Percentiles rank a stretch among this genome's conserved stretches.
Conservation (phyloP, 169 alveolate genomes). For the Eimeria brunetti region DNA sequence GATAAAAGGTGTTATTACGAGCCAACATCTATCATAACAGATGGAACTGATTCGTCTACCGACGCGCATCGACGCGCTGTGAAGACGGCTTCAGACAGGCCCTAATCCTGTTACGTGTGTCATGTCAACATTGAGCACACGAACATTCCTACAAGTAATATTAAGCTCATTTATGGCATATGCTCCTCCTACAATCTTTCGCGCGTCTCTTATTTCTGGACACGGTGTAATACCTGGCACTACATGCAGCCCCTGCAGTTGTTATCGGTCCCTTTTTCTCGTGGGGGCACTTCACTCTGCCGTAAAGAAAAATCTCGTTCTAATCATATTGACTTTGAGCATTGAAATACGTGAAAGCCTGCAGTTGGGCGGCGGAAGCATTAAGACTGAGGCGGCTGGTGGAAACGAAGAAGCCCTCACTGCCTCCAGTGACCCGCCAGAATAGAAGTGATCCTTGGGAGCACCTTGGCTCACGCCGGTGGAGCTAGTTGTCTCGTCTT, state of each 20-base stretch:
- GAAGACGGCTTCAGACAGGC: neutral
- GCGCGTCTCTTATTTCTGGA: neutral
- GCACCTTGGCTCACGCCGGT: neutral
- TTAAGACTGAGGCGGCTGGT: neutral
- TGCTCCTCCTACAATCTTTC: neutral
- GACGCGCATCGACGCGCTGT: neutral
- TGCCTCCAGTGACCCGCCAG: neutral
- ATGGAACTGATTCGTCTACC: neutral
- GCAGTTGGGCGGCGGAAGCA: neutral
- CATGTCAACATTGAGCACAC: neutral
- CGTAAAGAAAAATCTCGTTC: neutral
- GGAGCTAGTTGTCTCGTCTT: neutral
- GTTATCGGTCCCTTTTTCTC: neutral
- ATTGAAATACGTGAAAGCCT: neutral
- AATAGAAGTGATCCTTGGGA: neutral
- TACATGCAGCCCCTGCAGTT: slow-evolving; percentile 19
- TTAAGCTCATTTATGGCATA: neutral
- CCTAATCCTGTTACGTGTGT: neutral
- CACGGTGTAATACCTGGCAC: slow-evolving; percentile 1
- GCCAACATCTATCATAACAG: neutral
- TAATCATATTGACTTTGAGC: neutral
- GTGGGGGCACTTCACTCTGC: neutral
- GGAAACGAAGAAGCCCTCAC: neutral
- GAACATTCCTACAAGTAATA: neutral
- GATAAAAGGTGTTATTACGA: neutral